A percentile compares a stretch with the other conserved stretches of the same genome.
Conservation (phyloP, 2,329 filamentous ascomycete species). For the Lasiodiplodia sp. region DNA sequence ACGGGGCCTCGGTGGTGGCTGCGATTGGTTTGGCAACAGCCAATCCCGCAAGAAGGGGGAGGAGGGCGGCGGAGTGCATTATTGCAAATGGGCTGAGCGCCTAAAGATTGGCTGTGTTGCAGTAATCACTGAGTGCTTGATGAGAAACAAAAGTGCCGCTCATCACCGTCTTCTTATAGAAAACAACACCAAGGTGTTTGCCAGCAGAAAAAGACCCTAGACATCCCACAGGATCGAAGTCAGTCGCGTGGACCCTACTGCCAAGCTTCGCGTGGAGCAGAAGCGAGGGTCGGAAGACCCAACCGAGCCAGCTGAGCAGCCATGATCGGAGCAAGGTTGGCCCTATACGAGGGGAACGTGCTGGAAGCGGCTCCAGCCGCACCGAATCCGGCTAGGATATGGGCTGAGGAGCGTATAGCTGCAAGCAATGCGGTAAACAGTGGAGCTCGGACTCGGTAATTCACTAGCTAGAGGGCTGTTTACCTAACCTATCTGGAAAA, state of each 20-base stretch:
- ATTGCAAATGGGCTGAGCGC: not conserved
- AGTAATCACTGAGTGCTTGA: not conserved
- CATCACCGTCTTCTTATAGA: not conserved
- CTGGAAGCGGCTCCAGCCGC: too few relatives aligned
- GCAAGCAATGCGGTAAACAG: too few relatives aligned
- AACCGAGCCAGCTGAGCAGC: too few relatives aligned
- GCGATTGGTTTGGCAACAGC: slow-evolving; percentile 5
- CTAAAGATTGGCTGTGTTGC: not conserved
- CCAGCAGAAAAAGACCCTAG: not conserved
- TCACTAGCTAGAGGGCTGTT: too few relatives aligned
- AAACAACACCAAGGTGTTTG: not conserved
- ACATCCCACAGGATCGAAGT: not conserved
- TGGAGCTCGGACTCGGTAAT: too few relatives aligned
- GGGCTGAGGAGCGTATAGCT: too few relatives aligned
- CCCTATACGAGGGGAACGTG: too few relatives aligned
- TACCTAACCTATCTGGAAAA: too few relatives aligned
- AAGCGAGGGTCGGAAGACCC: too few relatives aligned
- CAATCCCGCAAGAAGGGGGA: slow-evolving; percentile 22
- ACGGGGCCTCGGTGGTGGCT: slow-evolving; percentile 2
- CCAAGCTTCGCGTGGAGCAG: not conserved
- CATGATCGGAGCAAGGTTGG: too few relatives aligned
- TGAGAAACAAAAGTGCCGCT: not conserved
- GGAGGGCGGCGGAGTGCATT: slow-evolving; percentile 4
- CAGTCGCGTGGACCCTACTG: not conserved
- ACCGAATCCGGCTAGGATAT: too few relatives aligned